Conservation (phyloP, 176 grass and related monocot genomes). For the Raddia guianensis region DNA sequence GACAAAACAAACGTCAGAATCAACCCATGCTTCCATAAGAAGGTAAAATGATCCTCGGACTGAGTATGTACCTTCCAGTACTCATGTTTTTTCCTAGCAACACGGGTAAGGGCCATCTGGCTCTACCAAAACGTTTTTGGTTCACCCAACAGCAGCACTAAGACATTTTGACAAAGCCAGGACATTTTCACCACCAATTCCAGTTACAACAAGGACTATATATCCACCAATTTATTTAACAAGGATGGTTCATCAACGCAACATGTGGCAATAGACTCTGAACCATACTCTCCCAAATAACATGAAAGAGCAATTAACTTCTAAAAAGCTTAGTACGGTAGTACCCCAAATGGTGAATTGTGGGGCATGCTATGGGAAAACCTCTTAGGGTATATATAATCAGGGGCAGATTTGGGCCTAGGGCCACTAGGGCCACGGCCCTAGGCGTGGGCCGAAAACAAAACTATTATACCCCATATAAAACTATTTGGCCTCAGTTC, state of each 20-base stretch:
- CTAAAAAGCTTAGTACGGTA: background rate
- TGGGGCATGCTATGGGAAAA: background rate
- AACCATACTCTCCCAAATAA: conserved; percentile 1
- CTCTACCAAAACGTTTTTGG: background rate
- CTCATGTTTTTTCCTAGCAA: background rate
- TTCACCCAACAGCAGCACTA: background rate
- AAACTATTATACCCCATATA: no score
- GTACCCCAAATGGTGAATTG: background rate
- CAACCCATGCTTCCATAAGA: background rate
- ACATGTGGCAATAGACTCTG: background rate
- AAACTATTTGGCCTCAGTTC: no score
- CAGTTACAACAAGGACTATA: background rate
- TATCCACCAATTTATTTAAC: background rate
- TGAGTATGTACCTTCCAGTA: background rate
- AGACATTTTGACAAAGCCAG: background rate
- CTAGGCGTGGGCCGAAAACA: no score
- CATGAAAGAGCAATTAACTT: background rate
- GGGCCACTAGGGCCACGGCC: no score
- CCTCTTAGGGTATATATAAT: background rate
- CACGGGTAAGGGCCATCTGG: background rate
- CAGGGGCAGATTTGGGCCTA: no score
- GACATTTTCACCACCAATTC: background rate
- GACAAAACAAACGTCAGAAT: background rate
- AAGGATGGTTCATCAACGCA: background rate
- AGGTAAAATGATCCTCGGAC: background rate